Evolutionary conservation across 129 eudicot genomes (phyloP).

Genomic region (Solidago caesia): DNA sequence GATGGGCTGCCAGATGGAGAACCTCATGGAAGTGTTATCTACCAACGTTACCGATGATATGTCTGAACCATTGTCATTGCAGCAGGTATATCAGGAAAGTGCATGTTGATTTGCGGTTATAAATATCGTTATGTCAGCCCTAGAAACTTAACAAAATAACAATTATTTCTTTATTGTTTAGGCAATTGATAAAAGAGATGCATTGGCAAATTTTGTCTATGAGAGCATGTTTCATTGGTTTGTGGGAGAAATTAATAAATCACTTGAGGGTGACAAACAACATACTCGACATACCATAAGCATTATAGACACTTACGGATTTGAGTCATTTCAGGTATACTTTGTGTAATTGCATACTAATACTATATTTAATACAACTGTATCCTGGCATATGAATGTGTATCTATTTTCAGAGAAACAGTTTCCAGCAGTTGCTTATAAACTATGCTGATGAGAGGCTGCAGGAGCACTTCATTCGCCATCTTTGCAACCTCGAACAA

Average conservation of each 20-base stretch:
- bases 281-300: conserved; percentile 68
- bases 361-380: not conserved
- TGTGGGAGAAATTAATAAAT: conserved; percentile 65
- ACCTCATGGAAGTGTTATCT: conserved; percentile 60
- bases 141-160: not conserved
- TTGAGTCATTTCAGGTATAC: conserved; percentile 86
- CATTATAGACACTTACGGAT: conserved; percentile 85
- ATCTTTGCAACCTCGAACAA: conserved; percentile 88
- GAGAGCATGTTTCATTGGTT: conserved; percentile 92
- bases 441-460: conserved; percentile 97
- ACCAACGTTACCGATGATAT: conserved; percentile 46
- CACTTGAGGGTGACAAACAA: conserved; percentile 56
- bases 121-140: not conserved
- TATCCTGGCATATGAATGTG: conserved; percentile 11
- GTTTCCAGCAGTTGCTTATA: conserved; percentile 87
- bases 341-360: not conserved
- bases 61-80: conserved; percentile 57
- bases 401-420: conserved; percentile 64
- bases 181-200: conserved; percentile 92
- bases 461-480: conserved; percentile 86
- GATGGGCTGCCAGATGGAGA: conserved; percentile 65
- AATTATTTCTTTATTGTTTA: conserved; percentile 22
- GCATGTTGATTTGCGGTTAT: conserved; percentile 2
- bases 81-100: conserved; percentile 54
- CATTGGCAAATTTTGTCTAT: conserved; percentile 74